Evolutionary conservation across 495 filamentous ascomycete species (phyloP).

Genomic region (Cairneyella variabilis): DNA sequence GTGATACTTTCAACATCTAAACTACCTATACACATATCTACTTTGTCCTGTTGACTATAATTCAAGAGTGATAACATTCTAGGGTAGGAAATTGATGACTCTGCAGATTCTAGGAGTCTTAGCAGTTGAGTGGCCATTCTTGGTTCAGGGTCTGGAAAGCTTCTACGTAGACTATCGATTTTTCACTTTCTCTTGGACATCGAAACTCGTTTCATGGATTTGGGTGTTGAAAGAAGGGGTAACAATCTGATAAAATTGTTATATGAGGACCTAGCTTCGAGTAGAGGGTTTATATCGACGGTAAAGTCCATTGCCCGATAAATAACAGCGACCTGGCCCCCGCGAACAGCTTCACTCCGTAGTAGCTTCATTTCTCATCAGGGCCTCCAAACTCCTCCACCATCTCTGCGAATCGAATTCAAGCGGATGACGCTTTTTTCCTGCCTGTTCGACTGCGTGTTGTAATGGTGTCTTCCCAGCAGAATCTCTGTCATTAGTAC

Average conservation of each 20-base stretch:
- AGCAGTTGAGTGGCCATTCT: too few relatives aligned
- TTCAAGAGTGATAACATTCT: not conserved
- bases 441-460: conserved; percentile 11
- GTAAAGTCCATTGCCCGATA: not conserved
- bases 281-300: not conserved
- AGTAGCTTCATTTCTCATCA: conserved; percentile 5
- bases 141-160: too few relatives aligned
- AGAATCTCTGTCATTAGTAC: conserved; percentile 3
- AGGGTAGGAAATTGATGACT: too few relatives aligned
- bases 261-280: too few relatives aligned
- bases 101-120: too few relatives aligned
- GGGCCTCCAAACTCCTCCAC: conserved; percentile 13
- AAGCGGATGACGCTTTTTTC: conserved; percentile 1
- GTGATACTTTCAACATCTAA: not conserved
- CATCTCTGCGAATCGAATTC: conserved; percentile 6
- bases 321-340: not conserved
- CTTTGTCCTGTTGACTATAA: not conserved
- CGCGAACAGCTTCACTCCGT: not conserved
- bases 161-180: too few relatives aligned
- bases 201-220: too few relatives aligned
- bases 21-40: not conserved
- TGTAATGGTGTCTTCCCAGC: conserved; percentile 11
- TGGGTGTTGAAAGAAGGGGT: too few relatives aligned
- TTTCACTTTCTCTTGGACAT: too few relatives aligned
- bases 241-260: too few relatives aligned